Evolutionary conservation across 495 filamentous ascomycete genomes (phyloP).

Genomic region (Xylaria longipes): DNA sequence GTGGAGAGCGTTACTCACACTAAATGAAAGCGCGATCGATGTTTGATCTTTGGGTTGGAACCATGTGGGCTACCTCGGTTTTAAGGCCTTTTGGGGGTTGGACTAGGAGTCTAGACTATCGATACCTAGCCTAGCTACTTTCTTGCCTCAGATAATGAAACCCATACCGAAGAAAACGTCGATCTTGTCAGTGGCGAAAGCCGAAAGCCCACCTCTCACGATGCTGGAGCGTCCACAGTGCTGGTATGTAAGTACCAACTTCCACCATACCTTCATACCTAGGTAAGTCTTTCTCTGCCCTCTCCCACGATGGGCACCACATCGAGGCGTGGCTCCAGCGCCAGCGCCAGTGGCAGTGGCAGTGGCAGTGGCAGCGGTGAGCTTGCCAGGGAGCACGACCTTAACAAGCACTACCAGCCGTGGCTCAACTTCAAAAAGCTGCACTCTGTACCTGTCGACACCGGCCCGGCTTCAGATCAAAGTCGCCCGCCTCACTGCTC

Average conservation of each 20-base stretch:
- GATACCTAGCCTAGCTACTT: no score
- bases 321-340: not conserved
- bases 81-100: no score
- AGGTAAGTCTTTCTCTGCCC: not conserved
- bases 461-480: conserved; percentile 17
- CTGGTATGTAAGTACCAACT: not conserved
- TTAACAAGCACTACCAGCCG: conserved; percentile 38
- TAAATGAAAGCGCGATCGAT: no score
- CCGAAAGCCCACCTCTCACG: not conserved
- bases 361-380: conserved; percentile 22
- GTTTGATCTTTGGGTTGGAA: no score
- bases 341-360: not conserved
- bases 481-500: conserved; percentile 33
- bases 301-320: not conserved
- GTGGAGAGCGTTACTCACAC: no score
- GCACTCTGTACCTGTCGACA: conserved; percentile 29
- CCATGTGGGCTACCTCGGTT: no score
- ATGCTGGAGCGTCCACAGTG: not conserved
- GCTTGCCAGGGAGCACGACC: conserved; percentile 31
- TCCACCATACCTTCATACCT: not conserved
- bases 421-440: conserved; percentile 36
- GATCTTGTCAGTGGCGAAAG: not conserved
- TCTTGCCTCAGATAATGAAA: not conserved
- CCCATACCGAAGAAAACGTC: not conserved
- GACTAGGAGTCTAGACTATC: no score